These are phyloP conservation scores for Xanthoconium separans DNA, from an alignment of 1,284 basidiomycete genomes.

Conservation along the genomic window DNA sequence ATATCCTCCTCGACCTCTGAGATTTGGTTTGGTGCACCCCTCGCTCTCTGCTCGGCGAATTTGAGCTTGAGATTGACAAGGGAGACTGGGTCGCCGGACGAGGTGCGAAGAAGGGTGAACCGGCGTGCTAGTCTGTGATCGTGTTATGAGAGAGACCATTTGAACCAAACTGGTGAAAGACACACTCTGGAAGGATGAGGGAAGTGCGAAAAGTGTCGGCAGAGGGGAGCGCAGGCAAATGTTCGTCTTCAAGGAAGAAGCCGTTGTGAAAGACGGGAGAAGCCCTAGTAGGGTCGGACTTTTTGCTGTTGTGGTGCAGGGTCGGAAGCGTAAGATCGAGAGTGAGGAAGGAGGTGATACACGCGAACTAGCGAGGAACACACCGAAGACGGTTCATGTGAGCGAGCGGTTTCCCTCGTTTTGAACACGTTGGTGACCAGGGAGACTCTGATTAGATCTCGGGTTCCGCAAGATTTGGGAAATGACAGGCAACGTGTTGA, in stretches of 20 bases:
- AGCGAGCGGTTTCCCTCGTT: slow-evolving; percentile 48
- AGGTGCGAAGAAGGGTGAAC: slow-evolving; percentile 71
- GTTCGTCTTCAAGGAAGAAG: slow-evolving; percentile 28
- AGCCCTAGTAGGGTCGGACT: slow-evolving; percentile 26
- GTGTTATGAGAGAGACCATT: slow-evolving; percentile 16
- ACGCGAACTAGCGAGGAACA: slow-evolving; percentile 40
- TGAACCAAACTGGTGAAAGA: slow-evolving; percentile 24
- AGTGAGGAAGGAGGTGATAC: slow-evolving; percentile 28
- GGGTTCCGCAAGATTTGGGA: slow-evolving; percentile 26
- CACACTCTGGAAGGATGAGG: slow-evolving; percentile 79
- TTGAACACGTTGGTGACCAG: slow-evolving; percentile 58
- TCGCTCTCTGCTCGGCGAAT: slow-evolving; percentile 72
- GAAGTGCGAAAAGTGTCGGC: slow-evolving; percentile 78
- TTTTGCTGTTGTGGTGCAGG: slow-evolving; percentile 29
- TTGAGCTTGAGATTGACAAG: slow-evolving; percentile 62
- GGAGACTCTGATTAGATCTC: slow-evolving; percentile 29
- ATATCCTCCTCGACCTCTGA: slow-evolving; percentile 81
- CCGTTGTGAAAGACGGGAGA: slow-evolving; percentile 18
- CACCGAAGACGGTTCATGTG: slow-evolving; percentile 81
- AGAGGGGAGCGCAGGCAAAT: slow-evolving; percentile 58
- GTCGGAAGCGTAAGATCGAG: slow-evolving; percentile 30
- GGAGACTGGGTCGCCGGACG: slow-evolving; percentile 60
- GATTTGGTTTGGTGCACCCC: slow-evolving; percentile 63
- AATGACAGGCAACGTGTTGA: slow-evolving; percentile 65
- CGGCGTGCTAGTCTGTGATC: slow-evolving; percentile 67